Conservation (phyloP, 2,329 filamentous ascomycete species). For the Paecilomyces sp. region DNA sequence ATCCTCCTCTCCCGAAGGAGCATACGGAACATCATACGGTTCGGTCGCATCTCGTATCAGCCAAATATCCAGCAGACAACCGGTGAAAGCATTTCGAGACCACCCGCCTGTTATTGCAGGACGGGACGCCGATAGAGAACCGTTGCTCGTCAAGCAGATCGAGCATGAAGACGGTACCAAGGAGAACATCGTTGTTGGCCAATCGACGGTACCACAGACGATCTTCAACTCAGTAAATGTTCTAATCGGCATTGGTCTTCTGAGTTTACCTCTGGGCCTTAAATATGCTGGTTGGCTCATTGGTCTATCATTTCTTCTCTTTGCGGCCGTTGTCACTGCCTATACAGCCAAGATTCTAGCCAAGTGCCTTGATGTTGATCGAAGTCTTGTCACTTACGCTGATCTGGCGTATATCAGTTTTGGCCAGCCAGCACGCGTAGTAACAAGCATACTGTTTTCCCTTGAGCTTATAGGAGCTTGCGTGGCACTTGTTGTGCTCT, state of each 20-base stretch:
- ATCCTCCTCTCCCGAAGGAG: constrained; percentile 63
- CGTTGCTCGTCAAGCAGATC: constrained; percentile 79
- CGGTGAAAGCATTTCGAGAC: constrained; percentile 47
- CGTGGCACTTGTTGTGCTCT: constrained; percentile 85
- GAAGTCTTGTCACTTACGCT: constrained; percentile 83
- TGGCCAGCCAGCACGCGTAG: constrained; percentile 70
- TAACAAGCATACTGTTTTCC: constrained; percentile 79
- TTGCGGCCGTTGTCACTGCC: constrained; percentile 67
- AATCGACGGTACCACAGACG: constrained; percentile 92
- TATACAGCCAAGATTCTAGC: constrained; percentile 83
- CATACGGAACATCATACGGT: constrained; percentile 59
- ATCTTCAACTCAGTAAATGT: constrained; percentile 96
- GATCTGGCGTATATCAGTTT: constrained; percentile 90
- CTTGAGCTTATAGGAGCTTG: constrained; percentile 81
- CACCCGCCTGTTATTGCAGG: constrained; percentile 40
- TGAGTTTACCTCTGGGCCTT: constrained; percentile 82
- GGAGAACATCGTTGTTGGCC: constrained; percentile 77
- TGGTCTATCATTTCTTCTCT: constrained; percentile 66
- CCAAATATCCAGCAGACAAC: constrained; percentile 50
- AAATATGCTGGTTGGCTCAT: constrained; percentile 84
- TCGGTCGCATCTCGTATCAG: constrained; percentile 52
- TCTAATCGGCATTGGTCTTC: constrained; percentile 78
- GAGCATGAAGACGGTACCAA: constrained; percentile 78
- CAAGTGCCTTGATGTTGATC: constrained; percentile 81
- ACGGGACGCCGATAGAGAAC: constrained; percentile 57